Percentiles rank a stretch among this genome's conserved stretches.
Conservation (phyloP, 2,329 filamentous ascomycete genomes). For the Apiospora rasikravindrae region DNA sequence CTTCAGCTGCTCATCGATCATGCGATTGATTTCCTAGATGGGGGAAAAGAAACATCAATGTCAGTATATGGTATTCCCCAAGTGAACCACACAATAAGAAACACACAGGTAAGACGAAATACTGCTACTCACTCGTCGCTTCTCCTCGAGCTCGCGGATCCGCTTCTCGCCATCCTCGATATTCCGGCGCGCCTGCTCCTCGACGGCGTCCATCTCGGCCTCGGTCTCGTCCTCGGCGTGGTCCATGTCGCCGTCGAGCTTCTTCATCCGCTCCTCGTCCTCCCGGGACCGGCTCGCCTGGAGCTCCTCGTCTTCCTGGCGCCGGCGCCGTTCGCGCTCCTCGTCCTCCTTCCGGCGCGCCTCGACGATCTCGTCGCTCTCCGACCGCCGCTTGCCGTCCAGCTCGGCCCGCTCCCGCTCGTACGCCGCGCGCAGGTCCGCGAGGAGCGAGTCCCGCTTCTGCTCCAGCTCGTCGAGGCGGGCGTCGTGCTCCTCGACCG, state of each 20-base stretch:
- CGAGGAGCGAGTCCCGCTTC: constrained; percentile 42
- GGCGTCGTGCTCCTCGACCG: constrained; percentile 40
- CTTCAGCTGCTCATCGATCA: constrained; percentile 48
- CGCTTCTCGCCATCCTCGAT: constrained; percentile 40
- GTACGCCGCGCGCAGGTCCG: constrained; percentile 38
- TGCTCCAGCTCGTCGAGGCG: constrained; percentile 47
- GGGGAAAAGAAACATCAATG: too few species aligned
- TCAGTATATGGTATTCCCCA: neutral
- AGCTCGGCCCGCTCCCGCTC: constrained; percentile 38
- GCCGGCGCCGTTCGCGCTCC: constrained; percentile 43
- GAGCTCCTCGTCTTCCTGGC: constrained; percentile 44
- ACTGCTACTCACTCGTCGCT: constrained; percentile 35
- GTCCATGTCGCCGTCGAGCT: constrained; percentile 36
- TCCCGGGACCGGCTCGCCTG: constrained; percentile 34
- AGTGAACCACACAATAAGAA: neutral
- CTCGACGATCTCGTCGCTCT: constrained; percentile 41
- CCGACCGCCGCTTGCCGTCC: constrained; percentile 34
- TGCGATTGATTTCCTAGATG: constrained; percentile 51
- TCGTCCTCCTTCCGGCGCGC: constrained; percentile 48
- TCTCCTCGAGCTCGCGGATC: constrained; percentile 41
- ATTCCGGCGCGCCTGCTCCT: constrained; percentile 37
- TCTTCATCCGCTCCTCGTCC: constrained; percentile 38
- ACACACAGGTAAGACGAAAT: neutral
- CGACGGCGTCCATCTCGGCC: constrained; percentile 40
- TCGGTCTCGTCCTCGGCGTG: constrained; percentile 44